Evolutionary conservation across 306 rosid genomes (phyloP).

Genomic region (Purshia tridentata): DNA sequence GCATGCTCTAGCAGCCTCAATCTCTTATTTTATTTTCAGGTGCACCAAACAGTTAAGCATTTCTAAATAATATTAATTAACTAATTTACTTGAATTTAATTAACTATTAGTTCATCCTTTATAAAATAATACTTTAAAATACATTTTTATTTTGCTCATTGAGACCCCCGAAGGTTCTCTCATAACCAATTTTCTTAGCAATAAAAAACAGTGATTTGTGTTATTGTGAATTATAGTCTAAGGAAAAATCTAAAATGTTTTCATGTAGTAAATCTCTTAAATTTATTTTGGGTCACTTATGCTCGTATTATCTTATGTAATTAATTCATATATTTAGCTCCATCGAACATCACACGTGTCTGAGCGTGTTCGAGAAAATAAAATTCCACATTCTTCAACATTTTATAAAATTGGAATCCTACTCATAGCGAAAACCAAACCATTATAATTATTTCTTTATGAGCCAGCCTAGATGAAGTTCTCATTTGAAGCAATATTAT

Average conservation of each 20-base stretch:
- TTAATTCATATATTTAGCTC: no score
- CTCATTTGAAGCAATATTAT: conserved; percentile 1
- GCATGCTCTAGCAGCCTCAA: neutral
- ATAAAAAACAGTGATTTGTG: neutral
- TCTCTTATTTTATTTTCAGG: neutral
- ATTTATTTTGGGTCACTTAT: no score
- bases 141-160: neutral
- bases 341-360: no score
- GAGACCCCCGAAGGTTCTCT: neutral
- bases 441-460: neutral
- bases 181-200: neutral
- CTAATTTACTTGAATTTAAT: neutral
- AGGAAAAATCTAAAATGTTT: no score
- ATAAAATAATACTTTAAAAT: neutral
- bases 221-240: no score
- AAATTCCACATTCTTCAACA: no score
- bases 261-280: no score
- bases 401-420: no score
- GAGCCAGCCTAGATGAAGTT: neutral
- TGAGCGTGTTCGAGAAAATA: no score
- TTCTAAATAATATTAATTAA: neutral
- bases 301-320: no score
- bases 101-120: neutral
- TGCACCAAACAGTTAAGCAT: neutral
- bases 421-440: no score